Evolutionary conservation across 192 early-diverging fungal species (phyloP), one percentile per base, ranked within the genome.

Genomic region (Phycomyces nitens): DNA sequence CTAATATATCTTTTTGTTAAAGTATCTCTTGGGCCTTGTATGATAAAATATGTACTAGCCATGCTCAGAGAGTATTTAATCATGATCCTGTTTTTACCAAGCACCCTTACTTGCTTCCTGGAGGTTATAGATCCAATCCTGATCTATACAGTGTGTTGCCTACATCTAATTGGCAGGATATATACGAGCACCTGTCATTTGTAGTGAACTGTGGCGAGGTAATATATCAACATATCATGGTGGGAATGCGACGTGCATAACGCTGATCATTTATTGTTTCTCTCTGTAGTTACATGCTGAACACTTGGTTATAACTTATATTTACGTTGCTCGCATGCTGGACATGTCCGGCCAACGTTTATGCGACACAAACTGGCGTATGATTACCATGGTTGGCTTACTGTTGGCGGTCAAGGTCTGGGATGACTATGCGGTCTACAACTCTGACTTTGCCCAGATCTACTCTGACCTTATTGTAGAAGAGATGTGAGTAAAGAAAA

Each of bases 371-470:
- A 83, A 81, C 47, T 81, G 80, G 80, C 66, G 77, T 22, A 65
- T 74, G 12, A 70, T 77, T 14, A 60, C 77, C 2, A 73, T 93
- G 5, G 86, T 86, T 5, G 84, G 80, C 0, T 56, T 92, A 4
- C 59, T 93, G n/a, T 72, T 88, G n/a, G 86, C 89, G 6, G 80
- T 88, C 40, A 93, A 93, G 72, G 89, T 93, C 0, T 93, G 91
- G 91, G 91, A 93, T 60, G 91, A 93, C 59, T 85, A 88, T 60
- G 91, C 91, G 3, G 87, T 93, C 11, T 93, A 88, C 82, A 93
- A 93, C 70, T 75, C 82, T 4, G 91, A 93, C 66, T 91, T 90
- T 68, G 80, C 80, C 52, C 84, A 85, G 56, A 89, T 92, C 39
- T 92, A 90, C 66, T 87, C 89, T 6, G 88, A 88, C 21, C 76